Evolutionary conservation across 1,284 basidiomycete genomes (phyloP).

Genomic region (Pterulicium gracile): DNA sequence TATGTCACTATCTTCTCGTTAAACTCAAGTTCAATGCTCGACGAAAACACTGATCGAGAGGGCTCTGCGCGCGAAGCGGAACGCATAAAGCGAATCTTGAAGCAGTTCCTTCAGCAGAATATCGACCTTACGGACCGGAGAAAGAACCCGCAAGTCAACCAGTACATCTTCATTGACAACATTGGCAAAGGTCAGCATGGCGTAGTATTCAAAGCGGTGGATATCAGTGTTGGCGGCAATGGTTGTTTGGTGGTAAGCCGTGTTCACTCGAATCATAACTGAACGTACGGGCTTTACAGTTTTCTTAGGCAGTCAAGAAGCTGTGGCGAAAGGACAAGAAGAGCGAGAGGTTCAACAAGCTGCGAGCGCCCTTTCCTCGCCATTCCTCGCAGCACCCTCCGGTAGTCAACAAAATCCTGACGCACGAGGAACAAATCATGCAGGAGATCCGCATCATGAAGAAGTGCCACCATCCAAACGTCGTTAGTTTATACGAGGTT

Average conservation of each 20-base stretch:
- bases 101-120: background rate
- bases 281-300: background rate
- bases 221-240: background rate
- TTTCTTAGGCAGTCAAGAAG: slow-evolving; percentile 45
- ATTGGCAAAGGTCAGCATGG: slow-evolving; percentile 54
- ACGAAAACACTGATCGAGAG: too few relatives aligned
- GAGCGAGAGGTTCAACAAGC: slow-evolving; percentile 27
- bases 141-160: background rate
- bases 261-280: background rate
- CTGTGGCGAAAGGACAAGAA: slow-evolving; percentile 40
- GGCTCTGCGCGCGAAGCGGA: too few relatives aligned
- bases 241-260: background rate
- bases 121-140: too few relatives aligned
- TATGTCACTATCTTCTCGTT: too few relatives aligned
- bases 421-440: slow-evolving; percentile 36
- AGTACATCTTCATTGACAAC: slow-evolving; percentile 9
- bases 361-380: slow-evolving; percentile 27
- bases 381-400: slow-evolving; percentile 21
- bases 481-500: slow-evolving; percentile 76
- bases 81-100: too few relatives aligned
- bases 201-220: slow-evolving; percentile 34
- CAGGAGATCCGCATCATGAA: slow-evolving; percentile 84
- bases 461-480: slow-evolving; percentile 68
- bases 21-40: too few relatives aligned
- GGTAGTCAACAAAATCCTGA: slow-evolving; percentile 24